These are phyloP conservation scores for Blastosporella zonata DNA, from an alignment of 1,284 basidiomycete genomes.

Conservation along the genomic window DNA sequence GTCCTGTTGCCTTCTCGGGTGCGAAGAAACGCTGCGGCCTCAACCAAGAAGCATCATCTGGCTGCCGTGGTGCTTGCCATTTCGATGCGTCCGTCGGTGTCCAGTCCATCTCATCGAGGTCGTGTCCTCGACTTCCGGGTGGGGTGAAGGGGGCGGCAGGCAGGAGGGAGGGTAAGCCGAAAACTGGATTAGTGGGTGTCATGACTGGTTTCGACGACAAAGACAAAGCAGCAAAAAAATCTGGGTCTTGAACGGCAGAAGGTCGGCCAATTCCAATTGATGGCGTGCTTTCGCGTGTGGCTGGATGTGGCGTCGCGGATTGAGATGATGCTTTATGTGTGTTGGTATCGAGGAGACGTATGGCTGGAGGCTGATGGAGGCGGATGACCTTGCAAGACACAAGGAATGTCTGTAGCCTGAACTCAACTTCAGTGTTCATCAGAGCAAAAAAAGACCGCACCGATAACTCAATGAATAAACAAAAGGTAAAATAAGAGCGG, in stretches of 20 bases:
- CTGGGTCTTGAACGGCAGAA: constrained; percentile 40
- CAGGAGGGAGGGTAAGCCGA: constrained; percentile 61
- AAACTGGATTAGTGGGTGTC: constrained; percentile 46
- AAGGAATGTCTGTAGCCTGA: constrained; percentile 40
- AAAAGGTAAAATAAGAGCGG: constrained; percentile 44
- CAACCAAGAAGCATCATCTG: constrained; percentile 48
- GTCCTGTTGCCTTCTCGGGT: constrained; percentile 72
- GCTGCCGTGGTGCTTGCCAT: constrained; percentile 20
- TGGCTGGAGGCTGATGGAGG: constrained; percentile 60
- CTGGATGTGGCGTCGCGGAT: constrained; percentile 32
- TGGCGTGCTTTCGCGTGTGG: constrained; percentile 19
- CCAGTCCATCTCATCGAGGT: constrained; percentile 64
- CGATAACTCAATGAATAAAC: constrained; percentile 47
- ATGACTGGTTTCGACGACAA: constrained; percentile 62
- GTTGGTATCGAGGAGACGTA: constrained; percentile 62
- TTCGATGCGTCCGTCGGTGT: constrained; percentile 46
- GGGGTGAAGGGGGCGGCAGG: constrained; percentile 21
- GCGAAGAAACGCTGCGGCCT: constrained; percentile 72
- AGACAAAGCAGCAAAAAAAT: constrained; percentile 57
- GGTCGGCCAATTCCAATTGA: constrained; percentile 7
- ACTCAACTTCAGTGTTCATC: constrained; percentile 11
- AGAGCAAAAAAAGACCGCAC: constrained; percentile 33
- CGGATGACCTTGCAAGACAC: constrained; percentile 52
- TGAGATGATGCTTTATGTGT: constrained; percentile 35
- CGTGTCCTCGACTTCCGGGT: constrained; percentile 26